Evolutionary conservation across 2,329 filamentous ascomycete species (phyloP).

Genomic region (Trichoderma asperellum): DNA sequence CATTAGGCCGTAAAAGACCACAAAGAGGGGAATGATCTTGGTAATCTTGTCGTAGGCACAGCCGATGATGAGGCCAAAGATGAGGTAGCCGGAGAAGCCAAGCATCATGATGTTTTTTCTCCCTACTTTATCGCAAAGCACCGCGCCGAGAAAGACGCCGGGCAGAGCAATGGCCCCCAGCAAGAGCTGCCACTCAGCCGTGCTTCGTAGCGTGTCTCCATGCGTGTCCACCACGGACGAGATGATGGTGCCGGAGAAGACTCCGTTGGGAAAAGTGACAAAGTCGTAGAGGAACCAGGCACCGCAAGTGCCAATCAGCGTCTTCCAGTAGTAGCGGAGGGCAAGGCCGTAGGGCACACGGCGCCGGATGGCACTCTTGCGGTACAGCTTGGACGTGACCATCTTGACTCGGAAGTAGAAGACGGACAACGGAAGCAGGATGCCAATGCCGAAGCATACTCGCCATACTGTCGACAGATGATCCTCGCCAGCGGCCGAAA

Average conservation of each 20-base stretch:
- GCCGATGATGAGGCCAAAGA: slow-evolving; percentile 58
- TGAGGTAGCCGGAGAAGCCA: slow-evolving; percentile 53
- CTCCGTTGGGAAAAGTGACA: slow-evolving; percentile 53
- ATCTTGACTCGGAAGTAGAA: slow-evolving; percentile 61
- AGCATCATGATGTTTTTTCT: slow-evolving; percentile 56
- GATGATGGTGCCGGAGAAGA: slow-evolving; percentile 52
- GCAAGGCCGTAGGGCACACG: slow-evolving; percentile 55
- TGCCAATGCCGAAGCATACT: slow-evolving; percentile 54
- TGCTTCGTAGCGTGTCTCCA: slow-evolving; percentile 44
- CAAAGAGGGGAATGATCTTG: slow-evolving; percentile 54
- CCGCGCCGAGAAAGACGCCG: slow-evolving; percentile 54
- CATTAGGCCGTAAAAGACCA: slow-evolving; percentile 57
- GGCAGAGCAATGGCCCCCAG: slow-evolving; percentile 50
- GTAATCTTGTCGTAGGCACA: slow-evolving; percentile 52
- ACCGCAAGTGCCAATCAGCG: slow-evolving; percentile 55
- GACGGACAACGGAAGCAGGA: slow-evolving; percentile 54
- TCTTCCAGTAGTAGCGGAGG: slow-evolving; percentile 58
- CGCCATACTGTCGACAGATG: slow-evolving; percentile 51
- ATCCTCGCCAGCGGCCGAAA: slow-evolving; percentile 42
- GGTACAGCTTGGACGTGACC: slow-evolving; percentile 56
- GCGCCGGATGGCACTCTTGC: slow-evolving; percentile 57
- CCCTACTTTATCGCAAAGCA: slow-evolving; percentile 52
- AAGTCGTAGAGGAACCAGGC: slow-evolving; percentile 60
- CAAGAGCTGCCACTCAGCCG: slow-evolving; percentile 54
- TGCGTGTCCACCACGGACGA: slow-evolving; percentile 43